Conservation (phyloP, 2,329 filamentous ascomycete genomes). For the Diaporthe sp. region DNA sequence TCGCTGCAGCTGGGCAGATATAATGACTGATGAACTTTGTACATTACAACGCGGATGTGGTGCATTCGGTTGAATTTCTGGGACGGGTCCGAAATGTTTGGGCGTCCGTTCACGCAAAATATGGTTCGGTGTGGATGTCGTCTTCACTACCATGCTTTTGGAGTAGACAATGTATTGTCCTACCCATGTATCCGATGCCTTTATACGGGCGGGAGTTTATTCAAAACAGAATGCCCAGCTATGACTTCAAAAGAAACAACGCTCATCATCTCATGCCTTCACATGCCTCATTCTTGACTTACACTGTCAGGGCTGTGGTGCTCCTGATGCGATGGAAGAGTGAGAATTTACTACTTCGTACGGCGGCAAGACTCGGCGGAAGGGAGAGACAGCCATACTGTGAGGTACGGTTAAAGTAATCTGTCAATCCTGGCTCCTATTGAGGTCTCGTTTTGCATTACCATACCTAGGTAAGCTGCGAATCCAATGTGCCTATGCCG, state of each 20-base stretch:
- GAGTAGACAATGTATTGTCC: neutral
- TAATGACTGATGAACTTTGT: conserved; percentile 39
- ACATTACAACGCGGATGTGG: conserved; percentile 10
- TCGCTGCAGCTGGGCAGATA: neutral
- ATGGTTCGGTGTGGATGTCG: neutral
- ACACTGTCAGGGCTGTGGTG: neutral
- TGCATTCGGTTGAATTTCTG: neutral
- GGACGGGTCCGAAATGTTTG: neutral
- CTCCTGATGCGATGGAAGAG: neutral
- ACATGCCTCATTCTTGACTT: neutral
- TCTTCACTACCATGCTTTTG: neutral
- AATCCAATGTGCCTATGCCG: neutral
- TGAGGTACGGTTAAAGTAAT: neutral
- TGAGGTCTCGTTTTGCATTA: neutral
- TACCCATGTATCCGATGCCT: neutral
- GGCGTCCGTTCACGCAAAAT: neutral
- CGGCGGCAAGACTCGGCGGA: neutral
- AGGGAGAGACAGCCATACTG: neutral
- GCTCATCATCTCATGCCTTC: neutral
- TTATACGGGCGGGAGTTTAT: neutral
- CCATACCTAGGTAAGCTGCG: neutral
- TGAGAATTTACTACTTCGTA: no score
- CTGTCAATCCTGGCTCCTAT: neutral
- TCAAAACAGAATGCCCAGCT: neutral
- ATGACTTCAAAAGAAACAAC: no score